Evolutionary conservation across 116 monocot genomes (phyloP).

Genomic region (Dioscorea cayenensis): DNA sequence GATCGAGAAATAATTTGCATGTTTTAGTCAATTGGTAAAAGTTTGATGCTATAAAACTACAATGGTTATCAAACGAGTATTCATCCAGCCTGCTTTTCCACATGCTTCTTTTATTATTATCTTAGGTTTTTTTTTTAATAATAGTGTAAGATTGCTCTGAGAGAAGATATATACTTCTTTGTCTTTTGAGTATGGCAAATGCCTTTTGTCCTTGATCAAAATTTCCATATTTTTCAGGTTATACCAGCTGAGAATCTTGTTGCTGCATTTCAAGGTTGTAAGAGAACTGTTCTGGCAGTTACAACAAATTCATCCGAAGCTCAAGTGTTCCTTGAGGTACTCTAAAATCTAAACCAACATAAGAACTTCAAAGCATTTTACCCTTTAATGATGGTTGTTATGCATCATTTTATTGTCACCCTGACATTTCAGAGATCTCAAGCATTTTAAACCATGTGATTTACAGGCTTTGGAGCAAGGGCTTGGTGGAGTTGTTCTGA

Average conservation of each 20-base stretch:
- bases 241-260: constrained; percentile 93
- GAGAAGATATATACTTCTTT: neutral
- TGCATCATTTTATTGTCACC: neutral
- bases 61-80: too few species aligned
- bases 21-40: too few species aligned
- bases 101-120: too few species aligned
- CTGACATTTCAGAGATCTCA: neutral
- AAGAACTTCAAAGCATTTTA: neutral
- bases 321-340: constrained; percentile 70
- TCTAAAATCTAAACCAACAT: neutral
- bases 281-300: constrained; percentile 58
- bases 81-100: too few species aligned
- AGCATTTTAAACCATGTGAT: neutral
- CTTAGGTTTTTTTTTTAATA: too few species aligned
- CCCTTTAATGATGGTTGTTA: neutral
- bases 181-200: neutral
- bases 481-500: constrained; percentile 72
- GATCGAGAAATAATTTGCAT: neutral
- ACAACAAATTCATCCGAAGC: constrained; percentile 59
- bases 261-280: constrained; percentile 69
- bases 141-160: too few species aligned
- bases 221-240: constrained; percentile 36
- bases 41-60: too few species aligned
- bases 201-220: neutral
- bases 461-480: constrained; percentile 78